Evolutionary conservation across 805 yeast species (phyloP).

Genomic region (Wickerhamiella spandovensis): DNA sequence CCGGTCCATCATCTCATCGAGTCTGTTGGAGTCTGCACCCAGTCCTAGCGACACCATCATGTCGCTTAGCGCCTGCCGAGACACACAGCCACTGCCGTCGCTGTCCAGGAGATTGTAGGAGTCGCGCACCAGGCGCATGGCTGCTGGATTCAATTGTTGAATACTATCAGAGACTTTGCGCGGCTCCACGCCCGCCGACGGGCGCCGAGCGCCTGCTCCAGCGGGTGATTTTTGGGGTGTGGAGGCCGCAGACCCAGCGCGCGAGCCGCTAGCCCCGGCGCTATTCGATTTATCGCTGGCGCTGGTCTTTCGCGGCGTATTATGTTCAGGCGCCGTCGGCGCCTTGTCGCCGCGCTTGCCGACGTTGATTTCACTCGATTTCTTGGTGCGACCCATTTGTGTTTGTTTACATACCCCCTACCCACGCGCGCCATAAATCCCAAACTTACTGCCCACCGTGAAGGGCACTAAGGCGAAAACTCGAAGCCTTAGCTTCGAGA

Average conservation of each 20-base stretch:
- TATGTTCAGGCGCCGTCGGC: background rate
- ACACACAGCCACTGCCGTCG: conserved; percentile 17
- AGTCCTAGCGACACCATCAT: conserved; percentile 17
- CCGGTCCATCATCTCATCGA: conserved; percentile 16
- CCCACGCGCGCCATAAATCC: too few relatives aligned
- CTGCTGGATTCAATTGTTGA: conserved; percentile 16
- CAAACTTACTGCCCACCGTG: too few relatives aligned
- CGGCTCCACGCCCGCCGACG: conserved; percentile 6
- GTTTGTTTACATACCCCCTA: background rate
- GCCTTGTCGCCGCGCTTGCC: background rate
- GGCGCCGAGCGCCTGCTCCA: background rate
- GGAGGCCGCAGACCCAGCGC: background rate
- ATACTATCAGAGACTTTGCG: conserved; percentile 18
- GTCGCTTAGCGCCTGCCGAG: conserved; percentile 12
- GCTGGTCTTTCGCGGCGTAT: background rate
- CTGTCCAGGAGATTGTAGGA: conserved; percentile 17
- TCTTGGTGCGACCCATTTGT: background rate
- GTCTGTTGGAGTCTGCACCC: conserved; percentile 6
- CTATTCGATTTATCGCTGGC: background rate
- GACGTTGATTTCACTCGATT: background rate
- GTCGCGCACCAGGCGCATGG: conserved; percentile 18
- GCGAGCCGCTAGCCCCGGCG: background rate
- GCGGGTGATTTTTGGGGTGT: too few relatives aligned
- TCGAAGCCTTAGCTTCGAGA: too few relatives aligned
- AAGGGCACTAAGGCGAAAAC: too few relatives aligned